Conservation (phyloP, 2,329 filamentous ascomycete genomes). For the Conoideocrella luteorostrata region DNA sequence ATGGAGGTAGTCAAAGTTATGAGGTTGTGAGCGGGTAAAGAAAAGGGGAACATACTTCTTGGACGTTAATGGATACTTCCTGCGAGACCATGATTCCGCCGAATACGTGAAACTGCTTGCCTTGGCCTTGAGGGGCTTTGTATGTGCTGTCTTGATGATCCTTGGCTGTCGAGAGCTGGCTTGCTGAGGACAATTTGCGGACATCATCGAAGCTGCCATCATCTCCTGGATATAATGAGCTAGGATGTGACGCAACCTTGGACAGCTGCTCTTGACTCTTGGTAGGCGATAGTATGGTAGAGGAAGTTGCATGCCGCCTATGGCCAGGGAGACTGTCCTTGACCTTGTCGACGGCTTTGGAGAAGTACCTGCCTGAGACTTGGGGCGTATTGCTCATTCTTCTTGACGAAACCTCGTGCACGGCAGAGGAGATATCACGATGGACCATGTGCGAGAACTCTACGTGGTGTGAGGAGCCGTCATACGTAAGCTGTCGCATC, state of each 20-base stretch:
- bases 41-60: slow-evolving; percentile 12
- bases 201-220: slow-evolving; percentile 11
- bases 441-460: slow-evolving; percentile 55
- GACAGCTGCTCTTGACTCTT: slow-evolving; percentile 12
- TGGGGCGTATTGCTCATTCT: neutral
- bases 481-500: slow-evolving; percentile 56
- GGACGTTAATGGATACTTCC: slow-evolving; percentile 50
- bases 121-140: slow-evolving; percentile 12
- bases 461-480: slow-evolving; percentile 39
- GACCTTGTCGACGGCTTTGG: slow-evolving; percentile 3
- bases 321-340: neutral
- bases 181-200: slow-evolving; percentile 4
- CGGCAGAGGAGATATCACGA: slow-evolving; percentile 45
- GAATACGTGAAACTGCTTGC: slow-evolving; percentile 21
- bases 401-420: slow-evolving; percentile 12
- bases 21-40: neutral
- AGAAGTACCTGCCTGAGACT: neutral
- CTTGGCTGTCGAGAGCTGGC: slow-evolving; percentile 13
- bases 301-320: neutral
- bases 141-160: slow-evolving; percentile 10
- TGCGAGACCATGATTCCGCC: slow-evolving; percentile 58
- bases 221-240: slow-evolving; percentile 7
- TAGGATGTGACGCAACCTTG: slow-evolving; percentile 2
- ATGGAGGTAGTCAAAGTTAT: neutral
- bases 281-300: neutral